Evolutionary conservation across 768 basidiomycete genomes (phyloP).

Genomic region (Tulasnella sp.): DNA sequence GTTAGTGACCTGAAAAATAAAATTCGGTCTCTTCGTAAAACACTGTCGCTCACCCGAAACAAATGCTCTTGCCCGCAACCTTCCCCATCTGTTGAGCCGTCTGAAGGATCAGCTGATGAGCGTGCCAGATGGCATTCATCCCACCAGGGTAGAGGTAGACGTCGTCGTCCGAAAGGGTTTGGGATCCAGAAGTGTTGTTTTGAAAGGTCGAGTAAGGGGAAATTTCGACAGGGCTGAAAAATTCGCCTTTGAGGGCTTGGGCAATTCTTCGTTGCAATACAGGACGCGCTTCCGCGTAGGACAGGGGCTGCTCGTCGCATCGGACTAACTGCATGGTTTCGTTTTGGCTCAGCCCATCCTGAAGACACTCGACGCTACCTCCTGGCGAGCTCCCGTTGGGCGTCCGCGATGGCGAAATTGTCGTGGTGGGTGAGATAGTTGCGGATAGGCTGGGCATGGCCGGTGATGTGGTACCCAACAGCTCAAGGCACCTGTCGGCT

Average conservation of each 20-base stretch:
- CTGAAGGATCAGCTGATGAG: slow-evolving; percentile 70
- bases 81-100: slow-evolving; percentile 41
- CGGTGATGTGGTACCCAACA: slow-evolving; percentile 51
- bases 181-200: slow-evolving; percentile 68
- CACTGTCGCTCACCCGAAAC: slow-evolving; percentile 73
- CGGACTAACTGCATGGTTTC: slow-evolving; percentile 83
- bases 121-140: slow-evolving; percentile 94
- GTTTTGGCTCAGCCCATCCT: slow-evolving; percentile 63
- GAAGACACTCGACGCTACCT: slow-evolving; percentile 12
- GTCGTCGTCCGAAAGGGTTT: slow-evolving; percentile 78
- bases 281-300: slow-evolving; percentile 78
- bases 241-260: slow-evolving; percentile 74
- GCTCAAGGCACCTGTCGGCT: slow-evolving; percentile 77
- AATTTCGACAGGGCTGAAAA: slow-evolving; percentile 38
- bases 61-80: slow-evolving; percentile 77
- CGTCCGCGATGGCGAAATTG: background rate
- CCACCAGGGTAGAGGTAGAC: slow-evolving; percentile 87
- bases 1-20: too few relatives aligned
- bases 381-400: background rate
- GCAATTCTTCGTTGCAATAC: slow-evolving; percentile 86
- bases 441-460: background rate
- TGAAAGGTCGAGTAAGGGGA: slow-evolving; percentile 49
- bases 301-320: slow-evolving; percentile 92
- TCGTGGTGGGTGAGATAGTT: background rate
- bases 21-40: too few relatives aligned